These are phyloP conservation scores for Ceratobasidium sp. DNA, from an alignment of 1,284 basidiomycete genomes.

Conservation along the genomic window DNA sequence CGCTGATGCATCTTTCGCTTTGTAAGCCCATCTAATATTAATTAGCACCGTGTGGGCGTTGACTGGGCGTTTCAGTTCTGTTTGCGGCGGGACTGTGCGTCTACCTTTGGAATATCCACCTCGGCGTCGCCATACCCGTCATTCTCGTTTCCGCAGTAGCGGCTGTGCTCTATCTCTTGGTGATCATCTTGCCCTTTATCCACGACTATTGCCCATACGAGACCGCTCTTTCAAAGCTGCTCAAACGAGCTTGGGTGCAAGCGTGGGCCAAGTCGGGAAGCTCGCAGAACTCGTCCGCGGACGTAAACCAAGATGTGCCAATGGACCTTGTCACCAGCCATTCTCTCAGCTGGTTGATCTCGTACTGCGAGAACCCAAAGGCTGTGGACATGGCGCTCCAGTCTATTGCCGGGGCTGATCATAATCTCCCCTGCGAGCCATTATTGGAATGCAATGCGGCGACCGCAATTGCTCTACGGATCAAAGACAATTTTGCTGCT, in stretches of 20 bases:
- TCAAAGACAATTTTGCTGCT: neutral
- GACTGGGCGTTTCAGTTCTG: neutral
- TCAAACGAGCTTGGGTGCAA: too few relatives aligned
- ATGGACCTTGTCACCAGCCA: too few relatives aligned
- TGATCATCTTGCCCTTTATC: neutral
- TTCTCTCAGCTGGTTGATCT: neutral
- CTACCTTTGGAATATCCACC: neutral
- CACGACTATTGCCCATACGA: too few relatives aligned
- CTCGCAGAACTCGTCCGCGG: too few relatives aligned
- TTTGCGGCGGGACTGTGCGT: slow-evolving; percentile 2
- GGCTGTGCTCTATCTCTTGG: neutral
- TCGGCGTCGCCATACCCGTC: slow-evolving; percentile 5
- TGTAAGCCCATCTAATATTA: neutral
- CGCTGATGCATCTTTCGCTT: slow-evolving; percentile 7
- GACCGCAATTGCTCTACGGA: neutral
- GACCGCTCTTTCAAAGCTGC: too few relatives aligned
- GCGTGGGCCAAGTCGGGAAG: too few relatives aligned
- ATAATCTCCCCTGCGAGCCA: neutral
- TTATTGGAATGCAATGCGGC: neutral
- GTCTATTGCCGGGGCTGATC: neutral
- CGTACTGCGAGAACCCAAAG: slow-evolving; percentile 2
- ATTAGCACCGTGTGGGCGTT: too few relatives aligned
- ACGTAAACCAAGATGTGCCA: too few relatives aligned
- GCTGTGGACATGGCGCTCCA: neutral
- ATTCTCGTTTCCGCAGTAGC: neutral